Evolutionary conservation across 2,329 filamentous ascomycete genomes (phyloP), one percentile per base, ranked within the genome.

Genomic region (Alternaria arborescens): DNA sequence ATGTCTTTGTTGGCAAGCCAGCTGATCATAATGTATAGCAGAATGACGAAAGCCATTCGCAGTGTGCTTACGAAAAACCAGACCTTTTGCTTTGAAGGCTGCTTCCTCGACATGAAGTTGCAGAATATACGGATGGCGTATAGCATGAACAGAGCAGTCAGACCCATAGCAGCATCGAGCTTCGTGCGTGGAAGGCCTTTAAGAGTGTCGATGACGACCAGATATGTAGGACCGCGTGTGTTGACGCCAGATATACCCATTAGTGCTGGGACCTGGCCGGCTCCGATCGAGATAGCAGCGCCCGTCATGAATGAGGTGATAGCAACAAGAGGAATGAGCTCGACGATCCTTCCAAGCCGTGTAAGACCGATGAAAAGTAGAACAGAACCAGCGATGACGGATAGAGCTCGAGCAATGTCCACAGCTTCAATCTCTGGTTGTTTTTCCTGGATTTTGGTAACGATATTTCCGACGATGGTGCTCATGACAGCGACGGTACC

Each of bases 241-340:
- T 89, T 87, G 77, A 95, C 88, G 22, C 86, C 86, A 1, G 84
- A 84, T 73, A 97, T 89, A 7, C 95, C 95, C 81, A 99, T 86
- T 77, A 98, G 81, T 2, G 86, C 85, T 1, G 92, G 90, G 5
- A 97, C 84, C 78, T 99, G 95, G 34, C 95, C 94, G 24, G 88
- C 86, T 16, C 87, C 89, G 74, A 99, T 98, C 71, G 87, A 97
- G 78, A 99, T 86, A 55, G 95, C 94, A 2, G 94, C 97, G 10
- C 95, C 95, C 0, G 95, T 98, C 93, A 98, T 98, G 83, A 97
- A 99, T 4, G 94, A 94, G 0, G 92, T 94, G 54, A 98, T 92
- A 0, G 94, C 92, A 1, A 93, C 90, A 55, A 98, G 86, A 1
- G 95, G 92, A 70, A 99, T 98, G 71, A 98, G 86, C 69, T 99